Conservation (phyloP, 2,329 filamentous ascomycete species). For the Trichoderma sp. region DNA sequence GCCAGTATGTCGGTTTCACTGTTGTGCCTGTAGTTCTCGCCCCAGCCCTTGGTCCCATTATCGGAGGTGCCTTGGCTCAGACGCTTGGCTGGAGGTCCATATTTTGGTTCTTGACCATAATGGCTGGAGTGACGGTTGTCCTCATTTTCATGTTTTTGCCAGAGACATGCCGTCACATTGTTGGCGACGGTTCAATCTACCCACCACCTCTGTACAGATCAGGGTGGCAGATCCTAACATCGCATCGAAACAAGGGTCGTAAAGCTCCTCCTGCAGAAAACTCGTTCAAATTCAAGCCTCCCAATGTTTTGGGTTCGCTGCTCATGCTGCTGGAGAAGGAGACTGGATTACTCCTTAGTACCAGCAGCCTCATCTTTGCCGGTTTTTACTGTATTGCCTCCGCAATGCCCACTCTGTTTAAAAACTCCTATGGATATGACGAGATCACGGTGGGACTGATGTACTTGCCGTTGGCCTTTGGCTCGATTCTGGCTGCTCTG, state of each 20-base stretch:
- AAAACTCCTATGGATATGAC: slow-evolving; percentile 58
- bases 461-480: slow-evolving; percentile 53
- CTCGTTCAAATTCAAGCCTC: slow-evolving; percentile 39
- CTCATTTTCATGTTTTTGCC: slow-evolving; percentile 54
- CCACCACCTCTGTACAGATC: slow-evolving; percentile 43
- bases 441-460: slow-evolving; percentile 56
- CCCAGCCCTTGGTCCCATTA: slow-evolving; percentile 54
- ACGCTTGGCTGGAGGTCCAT: slow-evolving; percentile 61
- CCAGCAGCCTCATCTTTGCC: slow-evolving; percentile 48
- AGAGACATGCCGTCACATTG: slow-evolving; percentile 50
- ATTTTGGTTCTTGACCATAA: slow-evolving; percentile 63
- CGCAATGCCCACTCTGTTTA: slow-evolving; percentile 47
- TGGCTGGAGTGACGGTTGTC: slow-evolving; percentile 42
- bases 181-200: slow-evolving; percentile 54
- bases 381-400: slow-evolving; percentile 52
- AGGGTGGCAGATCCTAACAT: slow-evolving; percentile 34
- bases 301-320: slow-evolving; percentile 45
- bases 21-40: slow-evolving; percentile 51
- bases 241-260: slow-evolving; percentile 24
- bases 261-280: slow-evolving; percentile 24
- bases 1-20: slow-evolving; percentile 58
- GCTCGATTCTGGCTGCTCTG: slow-evolving; percentile 49
- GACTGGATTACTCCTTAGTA: slow-evolving; percentile 47
- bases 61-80: slow-evolving; percentile 59
- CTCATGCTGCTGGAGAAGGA: slow-evolving; percentile 45